Percentiles rank a stretch among this genome's conserved stretches.
phyloP scores from a whole-genome alignment of 768 basidiomycete species.

The Trametes coccinea region DNA sequence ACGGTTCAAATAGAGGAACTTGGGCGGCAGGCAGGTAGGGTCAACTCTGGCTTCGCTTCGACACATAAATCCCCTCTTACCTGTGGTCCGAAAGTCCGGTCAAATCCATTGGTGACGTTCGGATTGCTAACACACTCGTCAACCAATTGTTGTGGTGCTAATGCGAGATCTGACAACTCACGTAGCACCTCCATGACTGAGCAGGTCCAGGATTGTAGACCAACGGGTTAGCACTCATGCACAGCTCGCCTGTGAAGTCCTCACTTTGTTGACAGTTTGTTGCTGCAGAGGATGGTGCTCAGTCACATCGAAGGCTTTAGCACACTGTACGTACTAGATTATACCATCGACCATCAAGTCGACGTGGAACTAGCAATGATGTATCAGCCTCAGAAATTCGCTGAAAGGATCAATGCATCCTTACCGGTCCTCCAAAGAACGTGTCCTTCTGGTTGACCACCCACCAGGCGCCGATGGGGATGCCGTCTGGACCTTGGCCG shows the following conservation, averaged over 20 bases:
- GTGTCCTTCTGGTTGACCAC: conserved; percentile 33
- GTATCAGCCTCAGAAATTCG: not conserved
- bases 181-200: conserved; percentile 19
- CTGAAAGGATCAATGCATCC: not conserved
- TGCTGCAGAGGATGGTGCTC: not conserved
- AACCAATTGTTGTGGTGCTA: not conserved
- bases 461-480: conserved; percentile 31
- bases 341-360: conserved; percentile 25
- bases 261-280: conserved; percentile 21
- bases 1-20: conserved; percentile 23
- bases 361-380: conserved; percentile 9
- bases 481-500: conserved; percentile 8
- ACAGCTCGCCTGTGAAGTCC: not conserved
- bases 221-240: too few species aligned
- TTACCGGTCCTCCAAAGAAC: conserved; percentile 24
- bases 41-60: not conserved
- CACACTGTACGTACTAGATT: conserved; percentile 15
- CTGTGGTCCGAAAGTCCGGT: conserved; percentile 33
- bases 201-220: too few species aligned
- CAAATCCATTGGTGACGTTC: conserved; percentile 33
- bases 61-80: not conserved
- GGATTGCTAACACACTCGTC: conserved; percentile 13
- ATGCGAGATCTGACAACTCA: not conserved
- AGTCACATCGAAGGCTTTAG: too few species aligned
- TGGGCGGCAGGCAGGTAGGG: not conserved